Evolutionary conservation across 108 stramenopile species (phyloP).

Genomic region (Asterionellopsis glacialis): DNA sequence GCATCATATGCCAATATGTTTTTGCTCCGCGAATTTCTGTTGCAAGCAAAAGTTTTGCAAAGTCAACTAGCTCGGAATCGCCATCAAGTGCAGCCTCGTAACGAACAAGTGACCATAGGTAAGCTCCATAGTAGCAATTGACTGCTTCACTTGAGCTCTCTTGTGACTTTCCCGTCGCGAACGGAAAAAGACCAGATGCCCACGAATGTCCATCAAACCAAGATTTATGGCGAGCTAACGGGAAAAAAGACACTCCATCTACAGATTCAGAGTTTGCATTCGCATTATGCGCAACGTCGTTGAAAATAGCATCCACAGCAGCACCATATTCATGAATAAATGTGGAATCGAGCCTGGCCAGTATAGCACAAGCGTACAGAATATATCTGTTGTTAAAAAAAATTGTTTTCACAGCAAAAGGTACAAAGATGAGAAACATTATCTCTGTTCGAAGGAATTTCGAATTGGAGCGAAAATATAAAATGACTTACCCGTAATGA

Average conservation of each 20-base stretch:
- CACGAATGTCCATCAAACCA: slow-evolving; percentile 91
- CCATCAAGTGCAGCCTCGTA: slow-evolving; percentile 18
- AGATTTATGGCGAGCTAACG: slow-evolving; percentile 71
- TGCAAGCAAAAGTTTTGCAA: slow-evolving; percentile 69
- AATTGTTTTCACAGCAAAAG: slow-evolving; percentile 4
- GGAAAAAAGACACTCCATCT: slow-evolving; percentile 51
- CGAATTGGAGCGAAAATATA: not conserved
- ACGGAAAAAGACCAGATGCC: slow-evolving; percentile 82
- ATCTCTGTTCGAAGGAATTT: not conserved
- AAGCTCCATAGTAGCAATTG: slow-evolving; percentile 94
- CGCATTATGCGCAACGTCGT: slow-evolving; percentile 69
- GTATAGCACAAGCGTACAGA: slow-evolving; percentile 70
- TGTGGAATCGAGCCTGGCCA: slow-evolving; percentile 51
- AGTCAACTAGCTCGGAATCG: slow-evolving; percentile 52
- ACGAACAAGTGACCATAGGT: slow-evolving; percentile 82
- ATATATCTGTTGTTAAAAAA: slow-evolving; percentile 30
- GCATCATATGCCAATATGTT: slow-evolving; percentile 89
- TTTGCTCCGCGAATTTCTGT: slow-evolving; percentile 85
- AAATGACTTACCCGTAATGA: slow-evolving; percentile 47
- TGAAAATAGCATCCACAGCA: slow-evolving; percentile 65
- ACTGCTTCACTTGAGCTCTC: slow-evolving; percentile 96
- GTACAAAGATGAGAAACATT: not conserved
- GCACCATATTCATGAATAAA: slow-evolving; percentile 62
- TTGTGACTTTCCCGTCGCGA: slow-evolving; percentile 92
- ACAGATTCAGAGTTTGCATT: slow-evolving; percentile 29